These are phyloP conservation scores for Fusarium nygamai DNA, from an alignment of 2,329 filamentous ascomycete species.

Conservation along the genomic window DNA sequence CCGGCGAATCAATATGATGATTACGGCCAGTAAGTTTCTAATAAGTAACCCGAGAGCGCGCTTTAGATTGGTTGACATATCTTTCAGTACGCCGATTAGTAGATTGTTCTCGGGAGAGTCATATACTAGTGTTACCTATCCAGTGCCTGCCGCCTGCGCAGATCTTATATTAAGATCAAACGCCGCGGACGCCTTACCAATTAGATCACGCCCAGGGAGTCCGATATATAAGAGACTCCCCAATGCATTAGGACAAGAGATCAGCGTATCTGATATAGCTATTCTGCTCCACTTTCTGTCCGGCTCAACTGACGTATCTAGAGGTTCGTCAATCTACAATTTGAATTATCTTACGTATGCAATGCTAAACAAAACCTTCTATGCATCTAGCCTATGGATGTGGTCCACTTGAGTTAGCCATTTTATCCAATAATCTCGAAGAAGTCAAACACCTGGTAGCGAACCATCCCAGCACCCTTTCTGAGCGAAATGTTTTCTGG, in stretches of 20 bases:
- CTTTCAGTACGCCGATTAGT: background rate
- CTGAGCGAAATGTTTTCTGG: background rate
- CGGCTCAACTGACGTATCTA: accelerated
- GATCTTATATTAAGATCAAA: background rate
- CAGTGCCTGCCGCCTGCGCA: no score
- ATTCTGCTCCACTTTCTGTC: background rate
- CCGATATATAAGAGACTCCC: no score
- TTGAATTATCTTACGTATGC: accelerated
- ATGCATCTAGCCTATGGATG: accelerated
- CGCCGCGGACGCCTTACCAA: no score
- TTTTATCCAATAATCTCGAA: background rate
- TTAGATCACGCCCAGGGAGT: no score
- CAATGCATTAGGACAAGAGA: no score
- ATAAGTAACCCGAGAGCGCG: no score
- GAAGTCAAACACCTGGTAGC: accelerated
- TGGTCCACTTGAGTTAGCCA: background rate
- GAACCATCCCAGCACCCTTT: background rate
- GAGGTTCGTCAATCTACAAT: background rate
- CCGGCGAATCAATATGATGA: background rate
- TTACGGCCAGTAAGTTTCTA: no score
- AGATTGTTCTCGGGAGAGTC: no score
- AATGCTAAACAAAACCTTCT: background rate
- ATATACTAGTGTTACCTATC: no score
- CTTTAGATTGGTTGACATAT: background rate
- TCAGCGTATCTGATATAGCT: no score